Conservation (phyloP, 371 early-diverging fungal genomes). For the Saksenaea oblongispora region DNA sequence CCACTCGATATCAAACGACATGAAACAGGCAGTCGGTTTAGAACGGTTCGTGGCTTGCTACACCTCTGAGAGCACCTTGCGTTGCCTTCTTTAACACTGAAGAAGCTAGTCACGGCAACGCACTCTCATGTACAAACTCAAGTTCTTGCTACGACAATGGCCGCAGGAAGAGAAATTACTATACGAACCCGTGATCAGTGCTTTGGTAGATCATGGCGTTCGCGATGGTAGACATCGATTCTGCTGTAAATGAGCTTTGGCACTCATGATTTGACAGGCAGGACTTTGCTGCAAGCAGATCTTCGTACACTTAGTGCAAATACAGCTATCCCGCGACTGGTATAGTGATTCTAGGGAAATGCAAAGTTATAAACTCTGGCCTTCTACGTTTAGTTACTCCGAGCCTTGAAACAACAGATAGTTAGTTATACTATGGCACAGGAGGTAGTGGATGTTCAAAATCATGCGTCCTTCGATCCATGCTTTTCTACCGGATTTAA, state of each 20-base stretch:
- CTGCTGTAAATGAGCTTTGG: constrained; percentile 13
- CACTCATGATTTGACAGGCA: not conserved
- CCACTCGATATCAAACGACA: constrained; percentile 92
- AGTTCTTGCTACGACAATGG: not conserved
- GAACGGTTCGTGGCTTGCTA: not conserved
- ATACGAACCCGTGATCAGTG: not conserved
- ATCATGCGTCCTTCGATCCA: not conserved
- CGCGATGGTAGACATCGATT: not conserved
- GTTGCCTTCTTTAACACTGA: not conserved
- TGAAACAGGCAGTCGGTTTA: constrained; percentile 23
- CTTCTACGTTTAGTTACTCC: not conserved
- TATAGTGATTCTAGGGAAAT: not conserved
- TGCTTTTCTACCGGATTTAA: not conserved
- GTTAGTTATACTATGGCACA: not conserved
- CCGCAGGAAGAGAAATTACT: not conserved
- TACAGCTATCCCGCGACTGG: not conserved
- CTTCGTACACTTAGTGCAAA: not conserved
- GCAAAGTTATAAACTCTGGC: not conserved
- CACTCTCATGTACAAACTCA: not conserved
- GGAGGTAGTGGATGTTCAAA: not conserved
- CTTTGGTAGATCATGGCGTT: not conserved
- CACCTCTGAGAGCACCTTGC: not conserved
- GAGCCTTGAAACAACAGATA: not conserved
- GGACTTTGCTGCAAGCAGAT: not conserved
- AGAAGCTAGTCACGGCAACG: not conserved